Evolutionary conservation across 805 yeast genomes (phyloP), one percentile per base, ranked within the genome.

Genomic region (Danielia oregonensis): DNA sequence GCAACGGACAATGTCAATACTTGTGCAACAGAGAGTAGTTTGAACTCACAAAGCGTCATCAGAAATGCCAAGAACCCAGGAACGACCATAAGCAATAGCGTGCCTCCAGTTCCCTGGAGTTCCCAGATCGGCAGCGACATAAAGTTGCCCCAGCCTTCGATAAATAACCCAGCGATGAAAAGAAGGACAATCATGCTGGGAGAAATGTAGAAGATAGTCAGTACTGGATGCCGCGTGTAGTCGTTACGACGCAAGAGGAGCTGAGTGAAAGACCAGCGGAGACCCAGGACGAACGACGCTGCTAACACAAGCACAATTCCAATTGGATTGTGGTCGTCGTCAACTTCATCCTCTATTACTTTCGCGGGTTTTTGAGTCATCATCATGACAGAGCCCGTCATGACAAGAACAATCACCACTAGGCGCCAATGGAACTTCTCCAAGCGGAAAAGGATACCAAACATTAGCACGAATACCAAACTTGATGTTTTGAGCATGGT

Each of bases 251-350:
- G 82, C 32, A 93, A 63, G 23, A 91, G 69, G 15, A 93, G 57
- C 54, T 93, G 97, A 1, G 97, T 88, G 42, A 89, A 75, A 1
- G 95, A 91, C 98, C 98, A 93, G 43, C 98, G 74, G 33, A 93
- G 64, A 0, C 98, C 98, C 11, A 93, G 81, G 63, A 87, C 73
- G 54, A 83, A 72, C 2, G 95, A 78, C 4, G 96, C 89, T 2
- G 74, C 62, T 18, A 93, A 61, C 1, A 91, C 97, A 17, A 88
- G 62, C 2, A 78, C 34, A 15, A 87, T 78, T 2, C 98, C 97
- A 2, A 81, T 9, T 24, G 42, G 52, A 36, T 37, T 59, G 39
- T 39, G 36, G 31, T 44, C 46, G 8, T 47, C 39, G 18, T 40
- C 19, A 57, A 34, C 51, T 37, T 34, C 41, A 5, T 47, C 44